Conservation (phyloP, 495 filamentous ascomycete species). For the Penicillium nucicola region DNA sequence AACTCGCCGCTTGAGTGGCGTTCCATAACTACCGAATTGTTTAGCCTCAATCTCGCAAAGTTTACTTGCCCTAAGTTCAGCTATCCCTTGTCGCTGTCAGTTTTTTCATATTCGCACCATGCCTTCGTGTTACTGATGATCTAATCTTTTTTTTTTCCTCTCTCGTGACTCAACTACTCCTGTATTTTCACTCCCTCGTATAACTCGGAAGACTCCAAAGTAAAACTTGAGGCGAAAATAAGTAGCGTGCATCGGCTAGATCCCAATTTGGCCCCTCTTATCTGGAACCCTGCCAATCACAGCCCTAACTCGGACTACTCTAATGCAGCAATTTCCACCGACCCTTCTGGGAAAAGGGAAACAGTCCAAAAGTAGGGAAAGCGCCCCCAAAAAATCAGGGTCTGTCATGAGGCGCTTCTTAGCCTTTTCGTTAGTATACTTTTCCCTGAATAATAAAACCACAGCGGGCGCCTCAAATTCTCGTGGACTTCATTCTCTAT, state of each 20-base stretch:
- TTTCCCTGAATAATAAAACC: neutral
- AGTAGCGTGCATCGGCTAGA: neutral
- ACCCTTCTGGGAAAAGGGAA: neutral
- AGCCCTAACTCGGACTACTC: neutral
- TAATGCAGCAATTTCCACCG: slow-evolving; percentile 8
- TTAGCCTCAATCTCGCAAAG: no score
- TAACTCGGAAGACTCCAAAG: no score
- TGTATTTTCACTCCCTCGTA: no score
- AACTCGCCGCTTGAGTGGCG: no score
- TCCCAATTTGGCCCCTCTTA: slow-evolving; percentile 1
- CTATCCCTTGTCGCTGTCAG: no score
- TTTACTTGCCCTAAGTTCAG: no score
- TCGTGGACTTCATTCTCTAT: neutral
- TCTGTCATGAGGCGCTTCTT: neutral
- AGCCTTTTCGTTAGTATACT: neutral
- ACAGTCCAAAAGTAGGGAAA: no score
- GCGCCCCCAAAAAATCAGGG: slow-evolving; percentile 1
- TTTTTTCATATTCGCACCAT: no score
- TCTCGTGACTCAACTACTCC: no score
- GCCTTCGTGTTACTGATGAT: no score
- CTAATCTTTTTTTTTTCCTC: no score
- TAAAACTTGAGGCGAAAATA: slow-evolving; percentile 1
- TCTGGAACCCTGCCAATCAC: slow-evolving; percentile 6
- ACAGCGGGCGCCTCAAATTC: neutral
- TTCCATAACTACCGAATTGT: no score